Conservation (phyloP, 768 basidiomycete genomes). For the Myochromella boudieri region DNA sequence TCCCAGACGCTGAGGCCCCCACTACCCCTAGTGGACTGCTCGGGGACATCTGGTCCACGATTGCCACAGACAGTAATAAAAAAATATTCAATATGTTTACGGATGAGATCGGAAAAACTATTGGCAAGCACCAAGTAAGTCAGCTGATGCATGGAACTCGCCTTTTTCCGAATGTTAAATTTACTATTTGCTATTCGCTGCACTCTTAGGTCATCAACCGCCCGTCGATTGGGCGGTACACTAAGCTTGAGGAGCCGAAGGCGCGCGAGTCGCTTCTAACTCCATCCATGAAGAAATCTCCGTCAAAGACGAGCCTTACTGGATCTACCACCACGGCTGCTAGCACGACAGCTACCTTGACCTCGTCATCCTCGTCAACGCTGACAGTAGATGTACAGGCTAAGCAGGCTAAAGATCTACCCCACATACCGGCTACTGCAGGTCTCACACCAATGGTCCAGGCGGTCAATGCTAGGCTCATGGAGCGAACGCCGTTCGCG, state of each 20-base stretch:
- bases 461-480: conserved; percentile 77
- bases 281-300: conserved; percentile 59
- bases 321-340: conserved; percentile 17
- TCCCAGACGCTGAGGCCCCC: conserved; percentile 67
- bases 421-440: conserved; percentile 35
- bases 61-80: conserved; percentile 90
- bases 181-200: background rate
- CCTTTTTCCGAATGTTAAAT: background rate
- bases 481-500: conserved; percentile 95
- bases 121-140: conserved; percentile 86
- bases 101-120: conserved; percentile 91
- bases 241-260: conserved; percentile 82
- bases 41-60: conserved; percentile 86
- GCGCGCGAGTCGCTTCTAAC: conserved; percentile 85
- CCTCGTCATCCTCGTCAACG: conserved; percentile 42
- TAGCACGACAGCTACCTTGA: conserved; percentile 26
- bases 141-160: background rate
- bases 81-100: conserved; percentile 92
- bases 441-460: conserved; percentile 63
- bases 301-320: conserved; percentile 53
- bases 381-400: conserved; percentile 50
- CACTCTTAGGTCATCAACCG: conserved; percentile 57
- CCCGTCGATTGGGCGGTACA: conserved; percentile 86
- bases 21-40: conserved; percentile 59
- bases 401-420: conserved; percentile 24